Base-by-base conservation (phyloP, 1,284 basidiomycete species). In the Hortiboletus rubellus region DNA sequence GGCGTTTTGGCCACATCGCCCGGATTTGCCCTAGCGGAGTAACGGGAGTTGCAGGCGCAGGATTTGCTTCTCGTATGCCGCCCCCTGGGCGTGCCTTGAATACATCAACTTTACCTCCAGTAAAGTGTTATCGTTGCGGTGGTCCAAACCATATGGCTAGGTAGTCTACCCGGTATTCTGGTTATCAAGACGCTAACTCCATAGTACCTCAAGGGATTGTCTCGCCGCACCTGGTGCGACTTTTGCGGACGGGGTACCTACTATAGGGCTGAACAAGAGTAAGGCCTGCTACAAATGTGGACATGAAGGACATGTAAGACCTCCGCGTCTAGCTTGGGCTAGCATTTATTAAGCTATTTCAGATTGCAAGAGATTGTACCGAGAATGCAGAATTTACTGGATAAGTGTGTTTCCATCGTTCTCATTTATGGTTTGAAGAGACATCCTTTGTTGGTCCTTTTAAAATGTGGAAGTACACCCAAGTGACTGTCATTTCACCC, bases 281-380 rank as follows among this genome's bases (percentile, higher is more conserved):
- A 92, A 89, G 77, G 90, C 86, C 45, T 94, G 91, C 72, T 93
- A 91, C 76, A 91, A 90, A 70, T 94, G 91, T 68, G 87, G 91
- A 68, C 84, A 87, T 71, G 87, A 89, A 72, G 91, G 91, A 61
- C 91, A 93, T 78, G 91, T 93, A 66, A 68, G 82, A 74, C 37
- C 41, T 47, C 49, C 41, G 30, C 12, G 5, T 49, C 38, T 41
- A 44, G 17, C 46, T 17, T 31, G 18, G 36, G 43, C 46, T 45
- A n/a, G 40, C 18, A 45, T 57, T 55, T 14, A 61, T 55, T 30
- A 55, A 60, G 59, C 69, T 63, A 37, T 52, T 50, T 43, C 51
- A 92, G 89, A 89, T 92, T 69, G 88, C 89, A 45, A 82, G 86
- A 72, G 88, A 91, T 57, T 92, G 89, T 72, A 84, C 86, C 37